These are phyloP conservation scores for Polygonum maritimum DNA, from an alignment of 148 eudicot genomes.

Conservation along the genomic window DNA sequence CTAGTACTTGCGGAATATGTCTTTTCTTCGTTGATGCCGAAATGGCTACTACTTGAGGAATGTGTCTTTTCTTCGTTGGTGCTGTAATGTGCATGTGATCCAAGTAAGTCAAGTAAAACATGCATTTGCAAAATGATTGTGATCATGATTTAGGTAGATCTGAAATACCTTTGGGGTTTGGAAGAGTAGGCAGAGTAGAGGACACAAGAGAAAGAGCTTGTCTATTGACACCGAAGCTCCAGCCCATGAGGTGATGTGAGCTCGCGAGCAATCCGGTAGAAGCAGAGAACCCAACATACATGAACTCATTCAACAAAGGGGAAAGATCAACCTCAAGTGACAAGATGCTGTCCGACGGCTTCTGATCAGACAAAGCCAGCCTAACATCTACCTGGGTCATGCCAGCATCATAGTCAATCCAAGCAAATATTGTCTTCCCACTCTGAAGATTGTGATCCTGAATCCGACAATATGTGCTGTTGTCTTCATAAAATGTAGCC, in stretches of 20 bases:
- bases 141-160: too few relatives aligned
- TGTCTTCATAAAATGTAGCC: too few relatives aligned
- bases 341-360: neutral
- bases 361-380: neutral
- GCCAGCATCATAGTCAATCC: neutral
- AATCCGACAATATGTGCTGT: too few relatives aligned
- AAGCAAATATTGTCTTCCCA: neutral
- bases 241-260: neutral
- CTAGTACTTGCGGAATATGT: neutral
- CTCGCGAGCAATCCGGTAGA: neutral
- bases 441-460: too few relatives aligned
- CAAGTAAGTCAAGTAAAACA: too few relatives aligned
- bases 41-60: slow-evolving; percentile 20
- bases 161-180: neutral
- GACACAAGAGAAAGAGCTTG: neutral
- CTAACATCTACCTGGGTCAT: neutral
- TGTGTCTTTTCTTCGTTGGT: slow-evolving; percentile 23
- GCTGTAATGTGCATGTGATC: too few relatives aligned
- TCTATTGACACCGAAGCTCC: neutral
- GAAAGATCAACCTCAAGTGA: neutral
- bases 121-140: too few relatives aligned
- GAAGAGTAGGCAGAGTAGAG: neutral
- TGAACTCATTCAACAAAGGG: neutral
- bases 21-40: slow-evolving; percentile 24
- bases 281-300: neutral